phyloP scores from a whole-genome alignment of 176 grass and related monocot species.

The Elymus sibiricus region DNA sequence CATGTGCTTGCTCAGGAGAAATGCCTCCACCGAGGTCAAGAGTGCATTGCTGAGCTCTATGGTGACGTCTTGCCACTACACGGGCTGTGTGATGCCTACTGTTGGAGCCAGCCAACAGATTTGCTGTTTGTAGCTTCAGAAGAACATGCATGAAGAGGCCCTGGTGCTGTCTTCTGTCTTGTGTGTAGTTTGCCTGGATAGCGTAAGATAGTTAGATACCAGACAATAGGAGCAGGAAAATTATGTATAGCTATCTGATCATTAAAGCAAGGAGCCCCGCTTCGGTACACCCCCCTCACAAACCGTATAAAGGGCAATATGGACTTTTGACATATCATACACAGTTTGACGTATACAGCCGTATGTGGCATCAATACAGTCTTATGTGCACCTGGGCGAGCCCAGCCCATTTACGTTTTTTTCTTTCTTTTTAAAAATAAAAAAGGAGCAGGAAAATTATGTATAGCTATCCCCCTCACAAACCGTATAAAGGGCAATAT shows the following conservation, averaged over 20 bases:
- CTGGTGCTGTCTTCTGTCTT: background rate
- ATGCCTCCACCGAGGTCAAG: constrained; percentile 39
- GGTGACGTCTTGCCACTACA: background rate
- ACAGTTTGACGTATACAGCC: no score
- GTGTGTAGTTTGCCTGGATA: background rate
- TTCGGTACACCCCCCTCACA: no score
- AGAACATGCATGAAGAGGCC: background rate
- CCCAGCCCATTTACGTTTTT: no score
- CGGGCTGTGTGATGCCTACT: background rate
- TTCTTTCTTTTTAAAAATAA: no score
- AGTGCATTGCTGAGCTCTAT: constrained; percentile 39
- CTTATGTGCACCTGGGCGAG: no score
- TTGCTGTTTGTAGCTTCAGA: constrained; percentile 23
- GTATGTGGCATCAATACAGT: no score
- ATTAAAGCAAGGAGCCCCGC: no score
- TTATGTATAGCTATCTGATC: background rate
- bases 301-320: no score
- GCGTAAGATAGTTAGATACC: background rate
- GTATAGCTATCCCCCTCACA: no score
- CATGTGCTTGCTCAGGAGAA: constrained; percentile 42
- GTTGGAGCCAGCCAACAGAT: background rate
- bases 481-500: no score
- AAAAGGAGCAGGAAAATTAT: no score
- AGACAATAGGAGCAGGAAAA: background rate
- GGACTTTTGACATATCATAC: no score